Evolutionary conservation across 768 basidiomycete genomes (phyloP), one percentile per base, ranked within the genome.

Genomic region (Favolaschia claudopus): DNA sequence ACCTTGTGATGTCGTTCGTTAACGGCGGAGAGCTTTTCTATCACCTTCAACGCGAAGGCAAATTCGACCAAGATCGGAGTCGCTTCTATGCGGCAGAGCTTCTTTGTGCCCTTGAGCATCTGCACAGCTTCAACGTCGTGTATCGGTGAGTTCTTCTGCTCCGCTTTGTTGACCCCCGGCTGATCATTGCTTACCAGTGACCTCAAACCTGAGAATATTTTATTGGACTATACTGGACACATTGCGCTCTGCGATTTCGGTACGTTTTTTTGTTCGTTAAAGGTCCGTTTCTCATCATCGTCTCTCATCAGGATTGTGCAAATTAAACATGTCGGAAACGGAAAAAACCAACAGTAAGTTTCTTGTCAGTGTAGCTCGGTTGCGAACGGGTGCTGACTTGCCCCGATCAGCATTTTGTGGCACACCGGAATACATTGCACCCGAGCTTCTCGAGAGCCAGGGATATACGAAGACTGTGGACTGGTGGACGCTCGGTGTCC

Each of bases 41-140:
- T 73, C 97, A 99, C 69, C 76, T 99, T 33, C 96, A 99, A 75
- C 82, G 96, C 29, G 96, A 98, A 71, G 96, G 96, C 36, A 93
- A 94, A 72, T 99, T 99, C 74, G 93, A 95, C 74, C 92, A 98
- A 72, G 83, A 87, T 65, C 85, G 96, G 43, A 95, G 92, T 72
- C 87, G 96, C 31, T 99, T 96, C 78, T 99, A 99, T 70, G 96
- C 96, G 4, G 95, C 96, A n/a, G 96, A 99, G 75, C 80, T 99
- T 29, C 82, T 99, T 8, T 91, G 93, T 68, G 96, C 96, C 0
- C 77, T 99, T 64, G 96, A 99, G 72, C 96, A 98, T 77, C 74
- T 99, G 54, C 96, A 99, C 67, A 87, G 92, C 46, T 99, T 99
- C 82, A 97, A 99, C 70, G 96, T 99, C 29, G 94, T 99, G 33